Conservation (phyloP, 805 yeast genomes). For the Yarrowia keelungensis region DNA sequence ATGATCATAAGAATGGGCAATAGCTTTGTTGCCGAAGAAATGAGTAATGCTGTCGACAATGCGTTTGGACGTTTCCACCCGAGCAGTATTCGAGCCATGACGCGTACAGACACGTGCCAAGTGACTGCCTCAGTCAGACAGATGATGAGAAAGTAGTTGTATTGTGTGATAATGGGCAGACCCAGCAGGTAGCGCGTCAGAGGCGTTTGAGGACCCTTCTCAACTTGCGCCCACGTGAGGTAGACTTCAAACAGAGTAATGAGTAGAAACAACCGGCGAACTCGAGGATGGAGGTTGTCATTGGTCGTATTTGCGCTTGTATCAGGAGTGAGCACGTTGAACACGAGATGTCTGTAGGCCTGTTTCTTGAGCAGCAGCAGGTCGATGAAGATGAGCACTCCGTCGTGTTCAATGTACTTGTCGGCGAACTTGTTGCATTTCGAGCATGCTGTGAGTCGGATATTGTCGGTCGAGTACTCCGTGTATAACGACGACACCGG, state of each 20-base stretch:
- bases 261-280: constrained; percentile 60
- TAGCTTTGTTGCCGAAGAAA: constrained; percentile 79
- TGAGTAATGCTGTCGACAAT: constrained; percentile 70
- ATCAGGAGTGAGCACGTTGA: constrained; percentile 58
- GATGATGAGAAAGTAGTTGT: constrained; percentile 50
- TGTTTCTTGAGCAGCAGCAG: constrained; percentile 82
- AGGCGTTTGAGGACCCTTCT: constrained; percentile 53
- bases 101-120: constrained; percentile 51
- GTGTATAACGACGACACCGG: constrained; percentile 71
- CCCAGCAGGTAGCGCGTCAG: constrained; percentile 42
- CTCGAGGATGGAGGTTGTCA: constrained; percentile 30
- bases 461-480: constrained; percentile 76
- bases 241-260: constrained; percentile 86
- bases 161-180: constrained; percentile 51
- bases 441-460: constrained; percentile 77
- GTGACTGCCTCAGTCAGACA: constrained; percentile 50
- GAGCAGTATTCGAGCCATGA: constrained; percentile 48
- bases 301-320: constrained; percentile 28
- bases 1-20: constrained; percentile 92
- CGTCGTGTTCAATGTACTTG: constrained; percentile 88
- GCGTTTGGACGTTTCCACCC: constrained; percentile 53
- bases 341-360: constrained; percentile 79
- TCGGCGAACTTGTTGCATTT: constrained; percentile 80
- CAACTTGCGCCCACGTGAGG: constrained; percentile 90
- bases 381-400: constrained; percentile 82